Base-by-base conservation (phyloP, 495 filamentous ascomycete species). In the Annulohypoxylon maeteangense region DNA sequence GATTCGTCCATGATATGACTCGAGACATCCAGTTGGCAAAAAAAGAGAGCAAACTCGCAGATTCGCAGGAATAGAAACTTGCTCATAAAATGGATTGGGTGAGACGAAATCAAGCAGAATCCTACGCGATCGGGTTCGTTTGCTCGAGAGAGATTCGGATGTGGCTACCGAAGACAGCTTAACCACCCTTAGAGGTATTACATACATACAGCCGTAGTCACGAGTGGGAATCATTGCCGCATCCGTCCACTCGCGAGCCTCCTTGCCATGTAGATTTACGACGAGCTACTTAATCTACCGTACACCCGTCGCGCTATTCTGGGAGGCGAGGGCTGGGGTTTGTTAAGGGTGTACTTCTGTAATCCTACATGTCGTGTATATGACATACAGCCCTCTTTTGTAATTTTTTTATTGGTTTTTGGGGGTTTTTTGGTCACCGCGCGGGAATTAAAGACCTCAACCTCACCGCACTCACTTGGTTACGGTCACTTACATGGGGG, bases 111-210 rank as follows among this genome's bases (percentile, higher is more conserved):
- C 38, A 8, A 63, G 8, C 32, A 32, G n/a, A 29, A 2, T 62
- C 23, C 22, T 18, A 40, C 32, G 20, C 34, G 34, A 57, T 40
- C 34, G 54, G 54, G 32, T 40, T n/a, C 6, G 54, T 57, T 48
- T 48, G 51, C n/a, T 20, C 29, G 36, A 44, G 42, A 29, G 42
- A 53, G 34, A 54, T 58, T 70, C 68, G 68, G 68, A 58, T 71
- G 31, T 38, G 50, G 40, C 57, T 71, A 58, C 68, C 68, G 56
- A 67, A 71, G 62, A 48, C 29, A 32, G 68, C 29, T 47, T 23
- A 27, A 62, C 34, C 42, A 20, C 40, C 40, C 36, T 34, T 14
- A 53, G 25, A 53, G 22, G 12, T 53, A 53, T 55, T 55, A 34
- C 29, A 55, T 32, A 32, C 27, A 55, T 55, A 54, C 50, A 32